These are phyloP conservation scores for Spinacia oleracea DNA, from an alignment of 179 eudicot genomes.

Conservation along the genomic window DNA sequence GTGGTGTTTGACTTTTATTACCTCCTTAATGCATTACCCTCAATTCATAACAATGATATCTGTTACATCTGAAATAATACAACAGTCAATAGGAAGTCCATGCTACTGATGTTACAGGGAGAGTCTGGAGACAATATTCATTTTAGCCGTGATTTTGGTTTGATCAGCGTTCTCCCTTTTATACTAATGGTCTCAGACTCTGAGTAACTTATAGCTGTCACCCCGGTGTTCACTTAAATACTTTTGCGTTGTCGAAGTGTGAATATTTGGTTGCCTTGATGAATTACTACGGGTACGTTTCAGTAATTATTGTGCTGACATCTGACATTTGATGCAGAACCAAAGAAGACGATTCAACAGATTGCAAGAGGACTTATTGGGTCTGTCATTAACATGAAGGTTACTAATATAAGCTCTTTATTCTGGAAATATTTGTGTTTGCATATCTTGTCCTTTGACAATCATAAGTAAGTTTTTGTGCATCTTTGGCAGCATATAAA, in stretches of 20 bases:
- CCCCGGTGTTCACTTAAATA: not conserved
- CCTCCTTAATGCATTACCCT: too few species aligned
- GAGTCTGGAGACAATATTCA: not conserved
- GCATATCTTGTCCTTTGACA: not conserved
- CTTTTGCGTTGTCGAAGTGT: not conserved
- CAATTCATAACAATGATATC: not conserved
- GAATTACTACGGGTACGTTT: not conserved
- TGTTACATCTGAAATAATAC: not conserved
- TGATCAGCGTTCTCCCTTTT: not conserved
- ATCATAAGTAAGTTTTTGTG: not conserved
- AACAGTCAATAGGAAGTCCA: not conserved
- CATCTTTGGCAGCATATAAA: not conserved
- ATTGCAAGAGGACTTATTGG: constrained; percentile 74
- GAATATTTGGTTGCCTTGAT: not conserved
- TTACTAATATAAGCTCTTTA: constrained; percentile 26
- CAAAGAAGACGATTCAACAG: constrained; percentile 62
- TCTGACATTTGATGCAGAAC: constrained; percentile 52
- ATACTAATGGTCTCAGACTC: not conserved
- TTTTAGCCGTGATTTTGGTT: not conserved
- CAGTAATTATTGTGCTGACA: constrained; percentile 11
- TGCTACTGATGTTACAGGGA: not conserved
- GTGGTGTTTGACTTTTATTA: too few species aligned
- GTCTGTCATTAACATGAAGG: constrained; percentile 74
- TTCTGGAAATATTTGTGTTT: constrained; percentile 1
- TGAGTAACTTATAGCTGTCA: not conserved